Conservation (phyloP, 2,329 filamentous ascomycete species). For the Diplodia intermedia region DNA sequence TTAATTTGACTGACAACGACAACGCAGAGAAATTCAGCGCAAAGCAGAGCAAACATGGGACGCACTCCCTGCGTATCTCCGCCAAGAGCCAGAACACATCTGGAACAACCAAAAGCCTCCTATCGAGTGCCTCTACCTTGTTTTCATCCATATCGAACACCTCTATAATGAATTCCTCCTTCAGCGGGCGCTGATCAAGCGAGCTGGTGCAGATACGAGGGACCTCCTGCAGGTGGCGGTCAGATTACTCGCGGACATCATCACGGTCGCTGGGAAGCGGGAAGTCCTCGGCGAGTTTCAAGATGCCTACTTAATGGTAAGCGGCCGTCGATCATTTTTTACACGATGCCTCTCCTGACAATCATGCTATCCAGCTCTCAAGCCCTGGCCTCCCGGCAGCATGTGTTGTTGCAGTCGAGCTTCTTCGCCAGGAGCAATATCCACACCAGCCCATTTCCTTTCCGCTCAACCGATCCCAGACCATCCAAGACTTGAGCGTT, state of each 20-base stretch:
- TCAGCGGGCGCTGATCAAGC: constrained; percentile 59
- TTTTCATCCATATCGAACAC: constrained; percentile 56
- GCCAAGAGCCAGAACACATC: constrained; percentile 35
- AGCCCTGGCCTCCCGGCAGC: constrained; percentile 50
- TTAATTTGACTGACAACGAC: neutral
- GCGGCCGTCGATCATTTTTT: neutral
- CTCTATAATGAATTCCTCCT: constrained; percentile 66
- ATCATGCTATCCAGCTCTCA: constrained; percentile 46
- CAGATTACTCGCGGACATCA: constrained; percentile 48
- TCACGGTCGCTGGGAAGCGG: constrained; percentile 48
- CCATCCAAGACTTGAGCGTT: constrained; percentile 55
- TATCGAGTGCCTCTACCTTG: constrained; percentile 55
- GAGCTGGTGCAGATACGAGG: constrained; percentile 33
- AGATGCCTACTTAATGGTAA: constrained; percentile 38
- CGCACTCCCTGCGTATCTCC: constrained; percentile 42
- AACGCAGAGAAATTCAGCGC: constrained; percentile 37
- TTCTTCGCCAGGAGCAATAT: constrained; percentile 51
- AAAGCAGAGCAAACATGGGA: constrained; percentile 38
- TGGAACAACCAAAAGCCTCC: constrained; percentile 33
- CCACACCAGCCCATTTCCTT: constrained; percentile 34
- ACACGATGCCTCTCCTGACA: constrained; percentile 36
- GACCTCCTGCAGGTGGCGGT: constrained; percentile 48
- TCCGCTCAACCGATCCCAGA: constrained; percentile 52
- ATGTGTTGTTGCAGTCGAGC: constrained; percentile 52
- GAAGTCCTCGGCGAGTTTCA: constrained; percentile 54